Evolutionary conservation across 1,284 basidiomycete genomes (phyloP).

Genomic region (Cryptococcus depauperatus): DNA sequence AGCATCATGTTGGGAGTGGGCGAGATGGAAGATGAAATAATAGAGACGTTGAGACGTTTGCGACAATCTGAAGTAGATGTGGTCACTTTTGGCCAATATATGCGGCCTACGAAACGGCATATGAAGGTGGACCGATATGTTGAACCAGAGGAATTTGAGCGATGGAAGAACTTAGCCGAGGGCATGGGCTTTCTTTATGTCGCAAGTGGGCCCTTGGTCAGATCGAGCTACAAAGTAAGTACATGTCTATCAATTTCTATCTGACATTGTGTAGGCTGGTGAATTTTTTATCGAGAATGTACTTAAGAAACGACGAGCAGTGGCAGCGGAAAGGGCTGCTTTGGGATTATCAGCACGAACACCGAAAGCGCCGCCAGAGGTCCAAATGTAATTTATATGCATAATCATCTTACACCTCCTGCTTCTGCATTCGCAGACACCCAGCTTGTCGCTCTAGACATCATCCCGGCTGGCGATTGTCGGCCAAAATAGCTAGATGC

Average conservation of each 20-base stretch:
- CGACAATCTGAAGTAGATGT: constrained; percentile 86
- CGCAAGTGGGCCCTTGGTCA: constrained; percentile 88
- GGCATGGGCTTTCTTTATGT: constrained; percentile 95
- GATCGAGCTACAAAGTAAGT: constrained; percentile 90
- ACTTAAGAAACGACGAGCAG: constrained; percentile 47
- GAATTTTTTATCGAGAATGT: constrained; percentile 91
- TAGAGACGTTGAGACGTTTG: constrained; percentile 79
- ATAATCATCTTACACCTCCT: not conserved
- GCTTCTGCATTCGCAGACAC: constrained; percentile 2
- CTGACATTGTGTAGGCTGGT: constrained; percentile 56
- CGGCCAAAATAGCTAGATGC: constrained; percentile 7
- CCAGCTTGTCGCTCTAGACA: constrained; percentile 15
- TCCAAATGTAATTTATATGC: constrained; percentile 24
- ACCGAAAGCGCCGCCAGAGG: constrained; percentile 12
- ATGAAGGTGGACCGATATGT: constrained; percentile 99
- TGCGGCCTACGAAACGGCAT: constrained; percentile 97
- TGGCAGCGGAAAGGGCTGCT: constrained; percentile 32
- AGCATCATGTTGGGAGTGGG: constrained; percentile 99
- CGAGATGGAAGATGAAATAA: constrained; percentile 75
- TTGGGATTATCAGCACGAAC: constrained; percentile 20
- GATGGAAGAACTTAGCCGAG: constrained; percentile 84
- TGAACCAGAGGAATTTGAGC: constrained; percentile 81
- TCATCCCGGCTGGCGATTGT: not conserved
- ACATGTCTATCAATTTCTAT: constrained; percentile 9
- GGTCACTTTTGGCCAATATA: constrained; percentile 99